Evolutionary conservation across 306 rosid genomes (phyloP).

Genomic region (Phaseolus lunatus): DNA sequence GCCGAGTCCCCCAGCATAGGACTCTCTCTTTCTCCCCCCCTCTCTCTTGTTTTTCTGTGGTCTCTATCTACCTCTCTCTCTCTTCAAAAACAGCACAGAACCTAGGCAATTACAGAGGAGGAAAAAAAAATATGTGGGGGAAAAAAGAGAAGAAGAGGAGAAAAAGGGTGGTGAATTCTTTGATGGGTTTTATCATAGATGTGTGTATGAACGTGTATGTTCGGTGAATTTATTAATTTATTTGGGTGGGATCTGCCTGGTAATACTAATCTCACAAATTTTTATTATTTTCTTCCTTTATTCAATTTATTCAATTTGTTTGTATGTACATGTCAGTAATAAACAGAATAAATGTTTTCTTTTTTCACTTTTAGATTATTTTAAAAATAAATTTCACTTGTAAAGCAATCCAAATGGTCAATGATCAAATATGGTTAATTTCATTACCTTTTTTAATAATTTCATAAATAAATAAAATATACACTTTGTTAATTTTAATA

Average conservation of each 20-base stretch:
- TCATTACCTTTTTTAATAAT: not conserved
- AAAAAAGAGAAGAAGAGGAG: slow-evolving; percentile 8
- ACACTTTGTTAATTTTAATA: too few relatives aligned
- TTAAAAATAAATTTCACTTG: not conserved
- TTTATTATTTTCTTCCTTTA: slow-evolving; percentile 22
- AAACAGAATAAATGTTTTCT: not conserved
- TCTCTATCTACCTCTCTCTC: slow-evolving; percentile 13
- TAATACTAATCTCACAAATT: slow-evolving; percentile 61
- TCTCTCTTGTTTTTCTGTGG: not conserved
- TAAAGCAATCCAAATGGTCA: not conserved
- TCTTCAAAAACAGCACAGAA: slow-evolving; percentile 40
- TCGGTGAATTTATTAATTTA: slow-evolving; percentile 75
- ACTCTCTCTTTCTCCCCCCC: slow-evolving; percentile 35
- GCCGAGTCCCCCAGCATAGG: slow-evolving; percentile 88
- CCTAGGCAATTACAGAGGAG: slow-evolving; percentile 62
- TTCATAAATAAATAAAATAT: not conserved
- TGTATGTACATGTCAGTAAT: not conserved
- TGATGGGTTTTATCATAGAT: slow-evolving; percentile 66
- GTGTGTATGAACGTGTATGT: slow-evolving; percentile 45
- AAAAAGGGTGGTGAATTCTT: slow-evolving; percentile 73
- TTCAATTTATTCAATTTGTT: slow-evolving; percentile 4
- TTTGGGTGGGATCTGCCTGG: slow-evolving; percentile 85
- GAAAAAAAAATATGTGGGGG: slow-evolving; percentile 37
- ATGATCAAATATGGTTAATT: not conserved
- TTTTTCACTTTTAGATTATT: not conserved